A percentile compares a stretch with the other conserved stretches of the same genome.
These are phyloP conservation scores for Jasminum sambac DNA, from an alignment of 257 asterid genomes.

Conservation along the genomic window DNA sequence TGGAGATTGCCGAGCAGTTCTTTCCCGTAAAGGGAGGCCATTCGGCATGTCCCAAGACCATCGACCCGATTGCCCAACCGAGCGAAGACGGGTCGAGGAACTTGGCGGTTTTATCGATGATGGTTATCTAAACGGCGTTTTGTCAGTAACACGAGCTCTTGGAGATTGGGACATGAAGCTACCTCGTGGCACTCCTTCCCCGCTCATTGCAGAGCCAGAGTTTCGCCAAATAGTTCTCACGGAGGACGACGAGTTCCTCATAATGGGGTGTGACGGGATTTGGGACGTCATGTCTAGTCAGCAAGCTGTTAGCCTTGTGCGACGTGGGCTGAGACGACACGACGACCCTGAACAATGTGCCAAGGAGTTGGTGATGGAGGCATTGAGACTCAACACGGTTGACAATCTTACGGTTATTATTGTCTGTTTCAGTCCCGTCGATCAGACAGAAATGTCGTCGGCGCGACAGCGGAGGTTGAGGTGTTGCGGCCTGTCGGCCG, in stretches of 20 bases:
- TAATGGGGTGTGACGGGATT: constrained; percentile 84
- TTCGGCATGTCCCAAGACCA: constrained; percentile 85
- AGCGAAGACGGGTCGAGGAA: constrained; percentile 67
- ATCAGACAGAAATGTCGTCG: constrained; percentile 36
- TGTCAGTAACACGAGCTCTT: constrained; percentile 71
- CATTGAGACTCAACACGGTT: constrained; percentile 64
- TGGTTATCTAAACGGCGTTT: constrained; percentile 73
- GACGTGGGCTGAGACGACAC: constrained; percentile 63
- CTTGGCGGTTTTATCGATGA: constrained; percentile 77
- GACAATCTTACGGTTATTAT: constrained; percentile 75
- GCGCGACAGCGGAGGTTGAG: constrained; percentile 41
- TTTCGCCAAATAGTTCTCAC: constrained; percentile 51
- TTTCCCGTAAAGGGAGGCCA: constrained; percentile 77
- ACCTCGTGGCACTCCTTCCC: constrained; percentile 68
- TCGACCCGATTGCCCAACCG: constrained; percentile 52
- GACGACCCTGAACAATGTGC: constrained; percentile 89
- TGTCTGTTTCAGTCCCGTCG: constrained; percentile 55
- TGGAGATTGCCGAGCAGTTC: constrained; percentile 88
- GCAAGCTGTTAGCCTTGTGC: constrained; percentile 73
- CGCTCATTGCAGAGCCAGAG: constrained; percentile 86
- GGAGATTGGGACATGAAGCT: constrained; percentile 97
- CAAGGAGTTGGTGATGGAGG: constrained; percentile 80
- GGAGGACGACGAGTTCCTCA: constrained; percentile 78
- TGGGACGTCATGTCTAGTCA: constrained; percentile 89
- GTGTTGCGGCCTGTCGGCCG: constrained; percentile 71